These are phyloP conservation scores for Cercospora berteroae DNA, from an alignment of 2,329 filamentous ascomycete species.

Conservation along the genomic window DNA sequence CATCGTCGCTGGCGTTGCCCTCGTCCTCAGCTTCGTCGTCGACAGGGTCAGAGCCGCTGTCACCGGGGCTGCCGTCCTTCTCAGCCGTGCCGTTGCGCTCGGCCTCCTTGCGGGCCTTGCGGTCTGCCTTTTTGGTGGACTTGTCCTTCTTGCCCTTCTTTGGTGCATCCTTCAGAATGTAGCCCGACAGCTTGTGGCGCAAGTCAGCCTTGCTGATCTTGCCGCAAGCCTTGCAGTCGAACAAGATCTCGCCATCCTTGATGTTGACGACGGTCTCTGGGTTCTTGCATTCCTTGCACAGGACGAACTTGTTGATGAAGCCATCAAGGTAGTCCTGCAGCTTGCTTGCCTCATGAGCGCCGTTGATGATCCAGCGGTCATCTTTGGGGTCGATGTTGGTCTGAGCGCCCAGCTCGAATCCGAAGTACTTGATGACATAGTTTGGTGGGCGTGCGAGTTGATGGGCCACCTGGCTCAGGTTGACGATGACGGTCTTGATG, in stretches of 20 bases:
- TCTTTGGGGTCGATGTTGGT: constrained; percentile 97
- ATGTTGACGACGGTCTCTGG: constrained; percentile 95
- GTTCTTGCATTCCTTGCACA: constrained; percentile 99
- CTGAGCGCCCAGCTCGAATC: constrained; percentile 96
- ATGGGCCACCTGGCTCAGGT: constrained; percentile 87
- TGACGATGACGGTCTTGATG: constrained; percentile 98
- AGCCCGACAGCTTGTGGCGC: constrained; percentile 92
- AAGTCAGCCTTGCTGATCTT: constrained; percentile 88
- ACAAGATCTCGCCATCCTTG: constrained; percentile 86
- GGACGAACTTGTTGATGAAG: constrained; percentile 97
- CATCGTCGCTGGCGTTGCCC: constrained; percentile 79
- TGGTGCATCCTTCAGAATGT: constrained; percentile 93
- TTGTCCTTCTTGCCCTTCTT: constrained; percentile 97
- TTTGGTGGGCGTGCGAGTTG: constrained; percentile 88
- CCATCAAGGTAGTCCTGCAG: constrained; percentile 97
- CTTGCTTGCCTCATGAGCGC: constrained; percentile 90
- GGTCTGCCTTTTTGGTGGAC: constrained; percentile 81
- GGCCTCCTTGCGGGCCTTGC: constrained; percentile 78
- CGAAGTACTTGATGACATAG: constrained; percentile 99
- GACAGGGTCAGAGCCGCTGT: constrained; percentile 64
- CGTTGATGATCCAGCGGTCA: constrained; percentile 99
- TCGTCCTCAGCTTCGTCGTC: constrained; percentile 64
- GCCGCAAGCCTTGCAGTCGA: constrained; percentile 98
- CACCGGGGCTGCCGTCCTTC: constrained; percentile 61
- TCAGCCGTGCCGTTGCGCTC: constrained; percentile 51